Percentiles rank a stretch among this genome's conserved stretches.
Conservation (phyloP, 495 filamentous ascomycete genomes). For the Collariella sp. region DNA sequence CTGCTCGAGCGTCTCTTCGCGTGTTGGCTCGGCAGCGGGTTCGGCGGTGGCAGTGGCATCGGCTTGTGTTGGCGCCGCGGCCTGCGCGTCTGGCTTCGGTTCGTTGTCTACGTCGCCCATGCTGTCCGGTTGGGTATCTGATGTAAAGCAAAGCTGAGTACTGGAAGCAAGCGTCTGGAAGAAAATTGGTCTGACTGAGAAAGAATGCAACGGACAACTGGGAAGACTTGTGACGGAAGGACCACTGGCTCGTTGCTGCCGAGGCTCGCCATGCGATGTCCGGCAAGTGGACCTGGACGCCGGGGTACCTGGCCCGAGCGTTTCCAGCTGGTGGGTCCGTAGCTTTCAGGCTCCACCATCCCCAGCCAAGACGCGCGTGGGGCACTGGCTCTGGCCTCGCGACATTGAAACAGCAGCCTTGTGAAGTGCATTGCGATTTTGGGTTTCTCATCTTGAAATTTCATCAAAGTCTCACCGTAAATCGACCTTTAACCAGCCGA, state of each 20-base stretch:
- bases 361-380: too few species aligned
- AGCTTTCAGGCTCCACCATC: background rate
- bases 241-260: background rate
- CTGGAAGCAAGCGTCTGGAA: background rate
- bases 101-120: constrained; percentile 12
- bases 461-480: too few species aligned
- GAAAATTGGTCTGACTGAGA: background rate
- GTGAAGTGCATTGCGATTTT: background rate
- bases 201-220: background rate
- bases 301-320: too few species aligned
- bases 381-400: background rate
- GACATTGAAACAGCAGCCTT: background rate
- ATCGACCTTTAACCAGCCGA: too few species aligned
- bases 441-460: too few species aligned
- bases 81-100: constrained; percentile 5
- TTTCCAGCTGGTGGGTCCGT: background rate
- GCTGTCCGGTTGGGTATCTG: background rate
- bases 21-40: constrained; percentile 4
- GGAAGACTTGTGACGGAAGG: background rate
- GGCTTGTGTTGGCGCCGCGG: background rate
- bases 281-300: too few species aligned
- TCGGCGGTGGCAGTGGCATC: background rate
- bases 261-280: background rate
- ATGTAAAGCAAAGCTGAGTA: background rate
- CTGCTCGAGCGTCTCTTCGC: constrained; percentile 51